Conservation (phyloP, 768 basidiomycete genomes). For the Strobilomyces echinocephalus region DNA sequence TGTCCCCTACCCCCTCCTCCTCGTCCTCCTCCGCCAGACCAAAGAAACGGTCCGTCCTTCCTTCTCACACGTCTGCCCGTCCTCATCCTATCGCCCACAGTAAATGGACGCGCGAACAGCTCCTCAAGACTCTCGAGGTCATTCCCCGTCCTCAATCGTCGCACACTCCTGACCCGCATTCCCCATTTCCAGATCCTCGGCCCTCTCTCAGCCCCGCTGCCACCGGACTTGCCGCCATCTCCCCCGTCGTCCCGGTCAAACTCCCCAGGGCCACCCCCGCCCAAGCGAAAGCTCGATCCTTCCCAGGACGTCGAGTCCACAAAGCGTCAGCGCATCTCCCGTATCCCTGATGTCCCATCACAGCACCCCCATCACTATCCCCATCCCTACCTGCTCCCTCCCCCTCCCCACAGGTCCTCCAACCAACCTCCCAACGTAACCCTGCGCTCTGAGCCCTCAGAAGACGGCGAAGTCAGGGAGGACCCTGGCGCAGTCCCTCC, state of each 20-base stretch:
- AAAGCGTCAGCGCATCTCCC: constrained; percentile 31
- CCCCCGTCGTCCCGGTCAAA: constrained; percentile 41
- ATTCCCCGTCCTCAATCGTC: not conserved
- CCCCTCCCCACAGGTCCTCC: constrained; percentile 18
- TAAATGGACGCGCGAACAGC: constrained; percentile 35
- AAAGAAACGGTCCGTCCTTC: constrained; percentile 17
- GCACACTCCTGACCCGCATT: constrained; percentile 16
- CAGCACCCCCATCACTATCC: constrained; percentile 29
- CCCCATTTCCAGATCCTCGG: constrained; percentile 36
- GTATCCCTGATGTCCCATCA: constrained; percentile 23
- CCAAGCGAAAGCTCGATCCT: constrained; percentile 38
- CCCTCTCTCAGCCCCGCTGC: constrained; percentile 36
- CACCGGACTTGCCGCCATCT: constrained; percentile 42
- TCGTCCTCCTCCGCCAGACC: constrained; percentile 20
- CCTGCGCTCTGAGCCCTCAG: constrained; percentile 38
- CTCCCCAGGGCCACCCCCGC: constrained; percentile 34
- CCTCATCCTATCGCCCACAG: constrained; percentile 27
- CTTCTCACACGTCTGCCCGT: constrained; percentile 12
- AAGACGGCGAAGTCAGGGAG: constrained; percentile 46
- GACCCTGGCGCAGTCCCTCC: constrained; percentile 26
- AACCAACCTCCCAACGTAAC: constrained; percentile 21
- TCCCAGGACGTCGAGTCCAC: constrained; percentile 23
- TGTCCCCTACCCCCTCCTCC: constrained; percentile 27
- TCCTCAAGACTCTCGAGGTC: constrained; percentile 41
- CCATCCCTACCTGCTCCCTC: constrained; percentile 22